A percentile compares a stretch with the other conserved stretches of the same genome.
Evolutionary conservation across 768 basidiomycete species (phyloP).

Genomic region (Paxillus involutus): DNA sequence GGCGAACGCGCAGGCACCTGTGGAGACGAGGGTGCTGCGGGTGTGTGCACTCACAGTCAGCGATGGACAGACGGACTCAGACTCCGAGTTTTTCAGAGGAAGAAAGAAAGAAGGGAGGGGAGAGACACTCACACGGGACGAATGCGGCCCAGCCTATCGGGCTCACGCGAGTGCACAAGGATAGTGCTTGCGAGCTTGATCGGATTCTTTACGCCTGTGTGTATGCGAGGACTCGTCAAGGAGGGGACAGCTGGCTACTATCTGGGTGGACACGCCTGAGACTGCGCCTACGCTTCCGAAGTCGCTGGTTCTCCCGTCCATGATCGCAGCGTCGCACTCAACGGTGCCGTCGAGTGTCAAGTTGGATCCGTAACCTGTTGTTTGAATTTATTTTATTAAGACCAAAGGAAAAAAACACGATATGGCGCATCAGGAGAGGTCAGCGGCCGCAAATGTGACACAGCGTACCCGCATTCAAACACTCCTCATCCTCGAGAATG

Average conservation of each 20-base stretch:
- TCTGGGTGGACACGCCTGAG: constrained; percentile 43
- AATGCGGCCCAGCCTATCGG: constrained; percentile 58
- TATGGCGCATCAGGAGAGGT: no score
- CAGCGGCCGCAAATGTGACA: background rate
- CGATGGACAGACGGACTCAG: background rate
- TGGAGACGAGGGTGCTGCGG: constrained; percentile 56
- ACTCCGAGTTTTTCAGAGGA: no score
- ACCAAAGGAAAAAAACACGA: no score
- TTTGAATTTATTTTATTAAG: no score
- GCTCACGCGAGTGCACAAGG: constrained; percentile 50
- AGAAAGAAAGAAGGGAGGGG: background rate
- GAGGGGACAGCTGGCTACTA: background rate
- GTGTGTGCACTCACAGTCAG: no score
- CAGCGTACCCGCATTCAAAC: constrained; percentile 65
- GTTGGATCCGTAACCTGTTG: constrained; percentile 69
- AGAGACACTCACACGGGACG: constrained; percentile 57
- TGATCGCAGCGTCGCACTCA: constrained; percentile 81
- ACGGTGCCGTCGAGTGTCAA: constrained; percentile 71
- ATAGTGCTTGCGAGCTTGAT: constrained; percentile 59
- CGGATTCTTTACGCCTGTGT: constrained; percentile 67
- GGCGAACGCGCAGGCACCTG: constrained; percentile 64
- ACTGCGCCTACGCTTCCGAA: constrained; percentile 79
- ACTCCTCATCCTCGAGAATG: constrained; percentile 63
- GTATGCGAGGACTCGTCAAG: background rate
- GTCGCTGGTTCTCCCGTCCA: constrained; percentile 46